Evolutionary conservation across 1,284 basidiomycete genomes (phyloP).

Genomic region (Heterobasidion parviporum): DNA sequence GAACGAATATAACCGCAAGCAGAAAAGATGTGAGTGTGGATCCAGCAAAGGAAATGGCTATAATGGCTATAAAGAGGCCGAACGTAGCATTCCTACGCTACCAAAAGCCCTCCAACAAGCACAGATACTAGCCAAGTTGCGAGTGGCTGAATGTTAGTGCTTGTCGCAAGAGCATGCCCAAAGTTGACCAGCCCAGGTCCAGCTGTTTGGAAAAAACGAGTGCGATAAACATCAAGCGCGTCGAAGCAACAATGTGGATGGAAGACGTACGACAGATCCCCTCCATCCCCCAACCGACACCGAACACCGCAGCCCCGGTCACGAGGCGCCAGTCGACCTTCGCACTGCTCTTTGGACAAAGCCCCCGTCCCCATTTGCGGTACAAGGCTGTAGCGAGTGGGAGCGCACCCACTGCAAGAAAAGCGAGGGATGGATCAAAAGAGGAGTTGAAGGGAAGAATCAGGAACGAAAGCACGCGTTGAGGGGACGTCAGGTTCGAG

Average conservation of each 20-base stretch:
- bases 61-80: too few relatives aligned
- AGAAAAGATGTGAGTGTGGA: neutral
- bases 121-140: constrained; percentile 34
- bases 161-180: constrained; percentile 33
- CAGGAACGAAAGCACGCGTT: constrained; percentile 50
- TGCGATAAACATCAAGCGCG: neutral
- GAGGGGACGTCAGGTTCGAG: constrained; percentile 44
- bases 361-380: constrained; percentile 17
- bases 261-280: constrained; percentile 55
- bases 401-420: constrained; percentile 39
- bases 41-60: too few relatives aligned
- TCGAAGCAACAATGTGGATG: neutral
- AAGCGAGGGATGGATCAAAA: constrained; percentile 48
- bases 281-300: constrained; percentile 58
- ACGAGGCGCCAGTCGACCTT: constrained; percentile 43
- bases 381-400: constrained; percentile 35
- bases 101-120: constrained; percentile 33
- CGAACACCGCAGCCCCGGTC: constrained; percentile 50
- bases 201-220: constrained; percentile 22
- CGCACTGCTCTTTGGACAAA: constrained; percentile 28
- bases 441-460: constrained; percentile 35
- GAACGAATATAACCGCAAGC: neutral
- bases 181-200: constrained; percentile 50
- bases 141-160: constrained; percentile 21
- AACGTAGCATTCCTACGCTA: neutral